phyloP scores from a whole-genome alignment of 139 green algal genomes.

The Mesotaenium endlicherianum region DNA sequence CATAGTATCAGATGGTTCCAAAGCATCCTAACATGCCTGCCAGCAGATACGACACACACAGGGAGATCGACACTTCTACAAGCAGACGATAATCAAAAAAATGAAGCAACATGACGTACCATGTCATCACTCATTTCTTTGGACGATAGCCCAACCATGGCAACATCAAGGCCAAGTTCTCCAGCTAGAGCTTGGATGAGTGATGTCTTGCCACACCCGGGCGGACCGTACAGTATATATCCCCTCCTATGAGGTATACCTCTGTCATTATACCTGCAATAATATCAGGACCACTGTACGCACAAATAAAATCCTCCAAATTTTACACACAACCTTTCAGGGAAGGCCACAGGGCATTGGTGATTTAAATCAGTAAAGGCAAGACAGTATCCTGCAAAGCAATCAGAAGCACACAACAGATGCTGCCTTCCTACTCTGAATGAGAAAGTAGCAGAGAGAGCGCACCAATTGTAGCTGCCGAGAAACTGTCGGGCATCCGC shows the following conservation, averaged over 20 bases:
- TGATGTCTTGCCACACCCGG: constrained; percentile 39
- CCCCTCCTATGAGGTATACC: constrained; percentile 33
- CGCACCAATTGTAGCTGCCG: constrained; percentile 32
- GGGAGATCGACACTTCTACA: too few relatives aligned
- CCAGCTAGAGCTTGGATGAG: constrained; percentile 57
- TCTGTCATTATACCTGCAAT: neutral
- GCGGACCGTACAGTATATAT: constrained; percentile 41
- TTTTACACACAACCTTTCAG: too few relatives aligned
- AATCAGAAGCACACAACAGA: too few relatives aligned
- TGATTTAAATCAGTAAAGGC: too few relatives aligned
- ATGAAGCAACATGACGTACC: neutral
- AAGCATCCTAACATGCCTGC: too few relatives aligned
- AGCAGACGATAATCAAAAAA: too few relatives aligned
- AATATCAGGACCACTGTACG: too few relatives aligned
- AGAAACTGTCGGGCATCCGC: constrained; percentile 28
- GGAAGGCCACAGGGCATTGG: too few relatives aligned
- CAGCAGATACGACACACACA: neutral
- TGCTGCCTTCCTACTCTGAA: too few relatives aligned
- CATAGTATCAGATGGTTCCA: neutral
- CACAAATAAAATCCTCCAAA: too few relatives aligned
- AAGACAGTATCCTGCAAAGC: too few relatives aligned
- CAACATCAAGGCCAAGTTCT: constrained; percentile 44
- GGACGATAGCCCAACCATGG: constrained; percentile 55
- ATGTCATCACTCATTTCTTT: constrained; percentile 58
- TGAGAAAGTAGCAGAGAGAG: too few relatives aligned